A percentile compares a stretch with the other conserved stretches of the same genome.
Conservation (phyloP, 208 protist genomes). For the Tritrichomonas foetus region DNA sequence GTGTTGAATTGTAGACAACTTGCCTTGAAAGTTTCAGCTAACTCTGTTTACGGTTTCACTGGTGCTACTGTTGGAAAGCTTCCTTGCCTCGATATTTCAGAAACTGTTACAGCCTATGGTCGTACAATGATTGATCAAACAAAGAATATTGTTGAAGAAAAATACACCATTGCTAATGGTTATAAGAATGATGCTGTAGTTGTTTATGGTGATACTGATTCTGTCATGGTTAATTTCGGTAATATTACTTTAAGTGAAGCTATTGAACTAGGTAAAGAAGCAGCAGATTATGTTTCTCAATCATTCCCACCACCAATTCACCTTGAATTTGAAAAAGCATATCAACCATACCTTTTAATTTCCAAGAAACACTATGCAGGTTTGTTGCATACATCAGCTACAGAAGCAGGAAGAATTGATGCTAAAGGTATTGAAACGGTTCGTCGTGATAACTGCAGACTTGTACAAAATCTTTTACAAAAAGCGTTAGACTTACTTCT, state of each 20-base stretch:
- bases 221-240: slow-evolving; percentile 86
- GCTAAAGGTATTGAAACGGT: slow-evolving; percentile 83
- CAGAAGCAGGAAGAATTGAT: slow-evolving; percentile 88
- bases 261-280: slow-evolving; percentile 68
- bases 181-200: slow-evolving; percentile 82
- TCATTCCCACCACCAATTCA: slow-evolving; percentile 83
- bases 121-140: slow-evolving; percentile 95
- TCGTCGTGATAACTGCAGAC: slow-evolving; percentile 94
- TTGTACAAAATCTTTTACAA: slow-evolving; percentile 74
- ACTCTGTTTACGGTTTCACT: slow-evolving; percentile 99
- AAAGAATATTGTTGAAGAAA: slow-evolving; percentile 75
- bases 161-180: slow-evolving; percentile 73
- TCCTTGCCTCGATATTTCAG: slow-evolving; percentile 90
- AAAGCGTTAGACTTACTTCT: slow-evolving; percentile 44
- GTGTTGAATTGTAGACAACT: slow-evolving; percentile 92
- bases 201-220: slow-evolving; percentile 99
- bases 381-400: slow-evolving; percentile 76
- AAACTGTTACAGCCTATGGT: slow-evolving; percentile 90
- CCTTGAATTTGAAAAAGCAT: slow-evolving; percentile 98
- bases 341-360: slow-evolving; percentile 98
- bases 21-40: slow-evolving; percentile 90
- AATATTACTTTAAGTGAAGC: slow-evolving; percentile 49
- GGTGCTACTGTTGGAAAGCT: slow-evolving; percentile 94
- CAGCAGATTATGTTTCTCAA: slow-evolving; percentile 74
- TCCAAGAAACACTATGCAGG: slow-evolving; percentile 99